Conservation (phyloP, 441 rosid genomes). For the Raphanus hybrid region DNA sequence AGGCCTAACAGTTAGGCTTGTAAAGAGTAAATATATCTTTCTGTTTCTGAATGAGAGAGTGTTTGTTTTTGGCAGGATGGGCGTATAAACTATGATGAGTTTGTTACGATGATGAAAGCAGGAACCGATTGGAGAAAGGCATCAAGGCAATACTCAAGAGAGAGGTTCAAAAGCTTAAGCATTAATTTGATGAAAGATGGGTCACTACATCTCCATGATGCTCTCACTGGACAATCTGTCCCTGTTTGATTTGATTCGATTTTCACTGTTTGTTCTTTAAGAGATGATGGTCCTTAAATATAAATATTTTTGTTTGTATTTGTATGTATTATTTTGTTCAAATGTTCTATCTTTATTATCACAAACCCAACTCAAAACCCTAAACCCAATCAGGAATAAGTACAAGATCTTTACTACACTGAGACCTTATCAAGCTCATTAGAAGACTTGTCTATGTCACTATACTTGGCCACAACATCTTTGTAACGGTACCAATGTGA, state of each 20-base stretch:
- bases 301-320: background rate
- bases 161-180: slow-evolving; percentile 96
- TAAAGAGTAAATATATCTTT: background rate
- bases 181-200: slow-evolving; percentile 95
- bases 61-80: slow-evolving; percentile 63
- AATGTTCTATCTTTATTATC: slow-evolving; percentile 29
- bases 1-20: slow-evolving; percentile 11
- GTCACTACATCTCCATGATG: slow-evolving; percentile 89
- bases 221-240: slow-evolving; percentile 74
- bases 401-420: slow-evolving; percentile 31
- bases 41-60: slow-evolving; percentile 7
- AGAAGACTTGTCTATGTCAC: slow-evolving; percentile 36
- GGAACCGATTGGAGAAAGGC: slow-evolving; percentile 99
- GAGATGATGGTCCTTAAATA: slow-evolving; percentile 16
- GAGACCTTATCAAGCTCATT: slow-evolving; percentile 28
- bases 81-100: slow-evolving; percentile 86
- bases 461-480: slow-evolving; percentile 38
- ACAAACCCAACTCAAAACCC: slow-evolving; percentile 22
- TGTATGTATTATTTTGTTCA: slow-evolving; percentile 35
- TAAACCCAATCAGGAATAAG: slow-evolving; percentile 18
- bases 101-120: slow-evolving; percentile 95
- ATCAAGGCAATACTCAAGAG: slow-evolving; percentile 95
- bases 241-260: slow-evolving; percentile 55
- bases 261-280: slow-evolving; percentile 22
- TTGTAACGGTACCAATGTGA: slow-evolving; percentile 72